These are phyloP conservation scores for Alternaria triticimaculans DNA, from an alignment of 2,329 filamentous ascomycete species.

Conservation along the genomic window DNA sequence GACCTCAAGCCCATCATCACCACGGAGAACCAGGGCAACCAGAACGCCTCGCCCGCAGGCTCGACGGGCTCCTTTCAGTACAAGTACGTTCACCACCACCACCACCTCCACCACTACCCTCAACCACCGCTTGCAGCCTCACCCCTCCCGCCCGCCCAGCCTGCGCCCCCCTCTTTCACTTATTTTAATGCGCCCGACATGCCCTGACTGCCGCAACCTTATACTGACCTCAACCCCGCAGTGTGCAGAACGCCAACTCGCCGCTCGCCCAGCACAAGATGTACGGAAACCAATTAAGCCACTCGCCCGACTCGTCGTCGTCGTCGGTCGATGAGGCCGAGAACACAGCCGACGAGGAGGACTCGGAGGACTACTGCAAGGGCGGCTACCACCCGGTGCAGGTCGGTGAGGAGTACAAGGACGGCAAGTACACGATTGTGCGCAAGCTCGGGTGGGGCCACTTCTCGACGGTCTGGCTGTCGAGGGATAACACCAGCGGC, in stretches of 20 bases:
- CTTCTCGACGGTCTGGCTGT: constrained; percentile 94
- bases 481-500: constrained; percentile 81
- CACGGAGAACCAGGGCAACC: constrained; percentile 62
- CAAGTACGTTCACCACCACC: constrained; percentile 46
- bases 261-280: constrained; percentile 54
- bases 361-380: constrained; percentile 99
- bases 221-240: constrained; percentile 34
- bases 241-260: constrained; percentile 58
- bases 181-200: constrained; percentile 10
- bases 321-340: constrained; percentile 83
- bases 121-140: not conserved
- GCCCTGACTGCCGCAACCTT: not conserved
- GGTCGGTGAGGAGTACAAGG: constrained; percentile 96
- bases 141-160: not conserved
- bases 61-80: constrained; percentile 47
- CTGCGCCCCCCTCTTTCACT: constrained; percentile 10
- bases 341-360: constrained; percentile 96
- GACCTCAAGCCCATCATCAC: constrained; percentile 78
- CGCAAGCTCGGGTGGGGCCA: constrained; percentile 98
- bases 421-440: constrained; percentile 94
- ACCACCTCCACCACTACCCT: constrained; percentile 1
- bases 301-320: constrained; percentile 78
- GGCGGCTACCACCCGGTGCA: constrained; percentile 96
- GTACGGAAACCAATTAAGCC: constrained; percentile 65
- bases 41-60: constrained; percentile 51